These are phyloP conservation scores for Tricholoma sp. DNA, from an alignment of 768 basidiomycete genomes.

Conservation along the genomic window DNA sequence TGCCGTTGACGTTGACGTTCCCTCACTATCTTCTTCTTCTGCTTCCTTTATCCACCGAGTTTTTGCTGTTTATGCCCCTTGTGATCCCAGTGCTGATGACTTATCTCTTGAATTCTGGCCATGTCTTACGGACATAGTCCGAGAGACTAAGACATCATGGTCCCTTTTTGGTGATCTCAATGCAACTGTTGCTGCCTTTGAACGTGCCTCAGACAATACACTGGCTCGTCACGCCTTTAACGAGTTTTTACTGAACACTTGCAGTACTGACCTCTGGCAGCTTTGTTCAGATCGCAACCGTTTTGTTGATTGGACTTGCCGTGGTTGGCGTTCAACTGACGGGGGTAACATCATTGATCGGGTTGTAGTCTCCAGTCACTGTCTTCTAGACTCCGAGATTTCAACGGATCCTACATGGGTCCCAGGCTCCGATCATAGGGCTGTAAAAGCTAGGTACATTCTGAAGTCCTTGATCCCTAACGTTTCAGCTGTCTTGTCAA, in stretches of 20 bases:
- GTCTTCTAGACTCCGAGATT: conserved; percentile 3
- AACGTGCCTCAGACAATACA: conserved; percentile 6
- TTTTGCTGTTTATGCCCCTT: conserved; percentile 12
- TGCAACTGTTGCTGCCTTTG: conserved; percentile 7
- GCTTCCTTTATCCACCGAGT: conserved; percentile 6
- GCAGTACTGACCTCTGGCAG: conserved; percentile 13
- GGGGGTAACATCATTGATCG: conserved; percentile 19
- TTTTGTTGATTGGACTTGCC: conserved; percentile 12
- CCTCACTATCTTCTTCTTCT: background rate
- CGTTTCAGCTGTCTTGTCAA: too few relatives aligned
- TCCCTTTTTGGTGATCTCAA: conserved; percentile 15
- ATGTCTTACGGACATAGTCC: conserved; percentile 1
- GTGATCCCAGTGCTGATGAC: conserved; percentile 5
- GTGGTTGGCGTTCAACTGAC: background rate
- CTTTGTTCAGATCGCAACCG: conserved; percentile 3
- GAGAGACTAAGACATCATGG: background rate
- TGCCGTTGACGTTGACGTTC: conserved; percentile 7
- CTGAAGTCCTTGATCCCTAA: background rate
- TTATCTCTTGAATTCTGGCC: conserved; percentile 7
- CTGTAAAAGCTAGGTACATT: background rate
- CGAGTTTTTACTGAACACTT: conserved; percentile 5
- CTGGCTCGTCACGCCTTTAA: background rate
- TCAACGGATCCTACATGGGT: background rate
- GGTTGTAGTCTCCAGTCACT: conserved; percentile 5
- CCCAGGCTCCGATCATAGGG: conserved; percentile 3